Conservation (phyloP, 75 land plant genomes). For the Sequoiadendron giganteum region DNA sequence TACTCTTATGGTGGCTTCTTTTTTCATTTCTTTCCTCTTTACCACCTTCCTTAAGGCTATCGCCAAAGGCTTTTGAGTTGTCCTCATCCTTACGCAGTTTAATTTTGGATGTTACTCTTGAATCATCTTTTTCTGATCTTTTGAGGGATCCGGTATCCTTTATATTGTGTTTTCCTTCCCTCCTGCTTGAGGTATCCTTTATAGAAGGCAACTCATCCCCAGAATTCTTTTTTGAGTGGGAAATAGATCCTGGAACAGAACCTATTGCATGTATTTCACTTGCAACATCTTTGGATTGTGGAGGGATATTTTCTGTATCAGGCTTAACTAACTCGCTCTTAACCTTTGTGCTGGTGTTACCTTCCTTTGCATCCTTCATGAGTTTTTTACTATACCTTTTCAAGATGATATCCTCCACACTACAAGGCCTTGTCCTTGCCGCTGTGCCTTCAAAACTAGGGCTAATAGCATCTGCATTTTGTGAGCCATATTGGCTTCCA, state of each 20-base stretch:
- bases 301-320: not conserved
- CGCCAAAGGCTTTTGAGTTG: conserved; percentile 14
- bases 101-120: conserved; percentile 12
- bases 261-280: not conserved
- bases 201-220: not conserved
- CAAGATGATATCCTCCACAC: conserved; percentile 60
- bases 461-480: not conserved
- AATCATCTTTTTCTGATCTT: conserved; percentile 10
- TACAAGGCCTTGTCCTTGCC: conserved; percentile 73
- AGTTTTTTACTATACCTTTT: conserved; percentile 42
- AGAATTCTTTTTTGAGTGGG: not conserved
- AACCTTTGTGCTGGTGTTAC: not conserved
- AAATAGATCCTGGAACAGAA: not conserved
- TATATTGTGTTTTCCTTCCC: conserved; percentile 11
- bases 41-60: not conserved
- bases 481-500: not conserved
- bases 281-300: not conserved
- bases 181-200: conserved; percentile 20
- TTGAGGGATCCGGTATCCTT: conserved; percentile 4
- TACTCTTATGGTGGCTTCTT: conserved; percentile 12
- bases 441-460: conserved; percentile 50
- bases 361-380: conserved; percentile 24
- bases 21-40: conserved; percentile 13
- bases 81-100: conserved; percentile 8
- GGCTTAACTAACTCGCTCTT: conserved; percentile 10